These are phyloP conservation scores for Mortierella sp. DNA, from an alignment of 371 early-diverging fungal species.

Conservation along the genomic window DNA sequence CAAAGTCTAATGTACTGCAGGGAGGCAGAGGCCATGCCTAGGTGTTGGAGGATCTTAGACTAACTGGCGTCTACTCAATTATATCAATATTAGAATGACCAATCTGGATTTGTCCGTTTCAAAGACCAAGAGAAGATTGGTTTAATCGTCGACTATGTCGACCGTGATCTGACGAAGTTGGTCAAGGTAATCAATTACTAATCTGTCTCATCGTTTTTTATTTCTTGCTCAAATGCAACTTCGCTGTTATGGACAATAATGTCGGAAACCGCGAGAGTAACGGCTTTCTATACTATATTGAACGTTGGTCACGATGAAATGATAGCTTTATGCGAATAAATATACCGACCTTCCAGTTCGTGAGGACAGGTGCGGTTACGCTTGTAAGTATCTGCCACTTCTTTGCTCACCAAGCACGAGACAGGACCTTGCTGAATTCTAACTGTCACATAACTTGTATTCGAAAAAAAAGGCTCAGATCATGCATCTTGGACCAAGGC, in stretches of 20 bases:
- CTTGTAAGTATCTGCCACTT: conserved; percentile 34
- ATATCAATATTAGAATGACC: conserved; percentile 64
- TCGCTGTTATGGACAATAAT: not conserved
- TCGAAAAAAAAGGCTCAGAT: conserved; percentile 66
- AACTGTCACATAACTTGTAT: too few relatives aligned
- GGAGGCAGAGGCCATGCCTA: not conserved
- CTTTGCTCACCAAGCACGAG: too few relatives aligned
- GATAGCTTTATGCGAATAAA: conserved; percentile 32
- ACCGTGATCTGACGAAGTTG: conserved; percentile 76
- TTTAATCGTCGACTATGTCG: conserved; percentile 87
- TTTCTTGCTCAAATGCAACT: too few relatives aligned
- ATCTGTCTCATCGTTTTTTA: conserved; percentile 9
- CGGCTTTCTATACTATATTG: too few relatives aligned
- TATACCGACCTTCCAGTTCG: conserved; percentile 68
- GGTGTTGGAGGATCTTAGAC: not conserved
- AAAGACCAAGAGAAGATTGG: conserved; percentile 78
- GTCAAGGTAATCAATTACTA: conserved; percentile 52
- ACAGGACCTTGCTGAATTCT: not conserved
- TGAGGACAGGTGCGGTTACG: conserved; percentile 82
- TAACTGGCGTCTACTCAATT: not conserved
- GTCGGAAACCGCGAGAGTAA: too few relatives aligned
- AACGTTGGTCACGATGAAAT: not conserved
- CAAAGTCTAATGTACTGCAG: not conserved
- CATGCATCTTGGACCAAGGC: conserved; percentile 93
- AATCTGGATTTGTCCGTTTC: conserved; percentile 85